A percentile compares a stretch with the other conserved stretches of the same genome.
Evolutionary conservation across 2,329 filamentous ascomycete species (phyloP).

Genomic region (Juglanconis juglandina): DNA sequence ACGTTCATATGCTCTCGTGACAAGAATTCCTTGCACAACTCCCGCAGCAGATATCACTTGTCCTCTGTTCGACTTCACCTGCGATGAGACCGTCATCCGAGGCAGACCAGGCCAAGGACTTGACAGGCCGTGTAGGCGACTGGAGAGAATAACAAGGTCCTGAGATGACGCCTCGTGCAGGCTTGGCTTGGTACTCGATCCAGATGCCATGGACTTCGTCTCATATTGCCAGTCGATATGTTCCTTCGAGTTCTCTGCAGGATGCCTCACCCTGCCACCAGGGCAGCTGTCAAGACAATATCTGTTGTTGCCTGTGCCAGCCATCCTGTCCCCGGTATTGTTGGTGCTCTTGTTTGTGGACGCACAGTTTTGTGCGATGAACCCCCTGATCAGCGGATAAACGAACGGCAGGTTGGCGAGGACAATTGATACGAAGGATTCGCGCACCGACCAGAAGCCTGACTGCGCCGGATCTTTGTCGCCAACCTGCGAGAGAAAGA

Average conservation of each 20-base stretch:
- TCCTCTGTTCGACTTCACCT: background rate
- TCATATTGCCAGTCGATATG: background rate
- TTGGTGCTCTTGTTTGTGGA: background rate
- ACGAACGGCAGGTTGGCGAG: slow-evolving; percentile 39
- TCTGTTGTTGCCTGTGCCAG: background rate
- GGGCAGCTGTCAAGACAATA: background rate
- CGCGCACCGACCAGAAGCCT: slow-evolving; percentile 37
- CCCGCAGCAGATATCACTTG: background rate
- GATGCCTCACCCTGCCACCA: background rate
- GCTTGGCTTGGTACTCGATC: background rate
- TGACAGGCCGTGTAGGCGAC: background rate
- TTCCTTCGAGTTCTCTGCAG: background rate
- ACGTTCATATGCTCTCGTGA: background rate
- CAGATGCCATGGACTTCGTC: background rate
- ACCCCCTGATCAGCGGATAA: slow-evolving; percentile 29
- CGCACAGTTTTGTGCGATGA: slow-evolving; percentile 22
- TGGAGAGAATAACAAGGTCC: background rate
- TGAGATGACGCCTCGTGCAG: background rate
- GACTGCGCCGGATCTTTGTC: slow-evolving; percentile 30
- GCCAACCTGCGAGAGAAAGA: slow-evolving; percentile 21
- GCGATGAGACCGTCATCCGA: background rate
- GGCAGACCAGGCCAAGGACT: background rate
- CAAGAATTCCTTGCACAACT: background rate
- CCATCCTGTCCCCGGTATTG: background rate
- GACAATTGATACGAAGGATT: slow-evolving; percentile 38